Conservation (phyloP, 2,329 filamentous ascomycete species). For the Scedosporium apiospermum region DNA sequence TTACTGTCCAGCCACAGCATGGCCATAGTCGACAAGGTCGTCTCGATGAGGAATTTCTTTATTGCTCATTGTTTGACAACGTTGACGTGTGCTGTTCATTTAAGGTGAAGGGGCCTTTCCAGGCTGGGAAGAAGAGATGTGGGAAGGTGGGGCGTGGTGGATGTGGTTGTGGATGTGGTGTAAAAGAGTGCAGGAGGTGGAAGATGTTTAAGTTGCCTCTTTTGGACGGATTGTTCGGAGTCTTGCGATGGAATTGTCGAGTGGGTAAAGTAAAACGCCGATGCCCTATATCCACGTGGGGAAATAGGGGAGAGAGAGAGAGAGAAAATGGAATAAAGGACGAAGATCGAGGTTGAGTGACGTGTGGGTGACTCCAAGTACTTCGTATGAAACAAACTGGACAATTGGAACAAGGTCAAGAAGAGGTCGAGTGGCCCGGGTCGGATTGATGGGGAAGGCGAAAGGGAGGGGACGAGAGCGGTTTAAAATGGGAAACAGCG, state of each 20-base stretch:
- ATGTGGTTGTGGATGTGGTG: not conserved
- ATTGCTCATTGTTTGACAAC: not conserved
- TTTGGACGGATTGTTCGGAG: not conserved
- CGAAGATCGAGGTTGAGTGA: not conserved
- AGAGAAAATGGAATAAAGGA: too few species aligned
- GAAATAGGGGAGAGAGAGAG: not conserved
- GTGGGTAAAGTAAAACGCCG: not conserved
- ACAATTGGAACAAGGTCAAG: too few species aligned
- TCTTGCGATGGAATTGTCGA: not conserved
- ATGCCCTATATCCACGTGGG: not conserved
- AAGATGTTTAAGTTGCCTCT: not conserved
- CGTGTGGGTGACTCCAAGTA: not conserved
- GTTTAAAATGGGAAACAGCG: not conserved
- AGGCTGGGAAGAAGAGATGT: not conserved
- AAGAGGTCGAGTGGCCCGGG: not conserved
- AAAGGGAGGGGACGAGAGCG: not conserved
- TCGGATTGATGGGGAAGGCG: not conserved
- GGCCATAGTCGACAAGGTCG: conserved; percentile 43
- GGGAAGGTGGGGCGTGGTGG: not conserved
- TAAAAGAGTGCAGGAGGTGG: not conserved
- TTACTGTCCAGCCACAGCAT: conserved; percentile 80
- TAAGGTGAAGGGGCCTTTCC: not conserved
- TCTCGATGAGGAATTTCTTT: conserved; percentile 12
- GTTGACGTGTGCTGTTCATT: not conserved
- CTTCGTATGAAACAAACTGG: too few species aligned